phyloP scores from a whole-genome alignment of 129 eudicot species.

The Erigeron canadensis region DNA sequence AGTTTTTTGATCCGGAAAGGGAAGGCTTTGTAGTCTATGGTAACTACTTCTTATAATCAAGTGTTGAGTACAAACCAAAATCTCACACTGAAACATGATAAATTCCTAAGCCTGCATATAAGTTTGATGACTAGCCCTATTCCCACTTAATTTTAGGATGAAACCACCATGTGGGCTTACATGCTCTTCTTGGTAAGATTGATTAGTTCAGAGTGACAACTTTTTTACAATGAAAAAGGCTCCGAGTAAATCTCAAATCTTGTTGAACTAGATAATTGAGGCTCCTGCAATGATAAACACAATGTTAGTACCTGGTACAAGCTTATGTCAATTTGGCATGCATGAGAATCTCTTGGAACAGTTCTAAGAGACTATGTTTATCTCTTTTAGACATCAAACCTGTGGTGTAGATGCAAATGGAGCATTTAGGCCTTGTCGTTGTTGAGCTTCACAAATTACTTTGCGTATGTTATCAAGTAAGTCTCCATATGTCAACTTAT shows the following conservation, averaged over 20 bases:
- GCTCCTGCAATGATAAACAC: conserved; percentile 46
- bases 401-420: conserved; percentile 41
- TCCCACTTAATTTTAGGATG: background rate
- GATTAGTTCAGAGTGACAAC: background rate
- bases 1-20: too few relatives aligned
- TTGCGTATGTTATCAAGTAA: conserved; percentile 47
- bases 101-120: too few relatives aligned
- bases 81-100: too few relatives aligned
- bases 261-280: conserved; percentile 55
- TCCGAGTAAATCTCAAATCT: conserved; percentile 57
- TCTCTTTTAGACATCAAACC: conserved; percentile 29
- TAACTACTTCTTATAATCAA: too few relatives aligned
- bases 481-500: conserved; percentile 52
- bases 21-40: too few relatives aligned
- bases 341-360: too few relatives aligned
- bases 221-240: conserved; percentile 37
- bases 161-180: background rate
- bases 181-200: background rate
- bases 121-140: too few relatives aligned
- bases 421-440: conserved; percentile 32
- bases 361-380: background rate
- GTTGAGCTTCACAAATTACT: conserved; percentile 43
- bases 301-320: conserved; percentile 6
- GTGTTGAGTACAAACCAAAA: too few relatives aligned
- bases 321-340: background rate